These are phyloP conservation scores for Trichoderma sp. DNA, from an alignment of 2,329 filamentous ascomycete species.

Conservation along the genomic window DNA sequence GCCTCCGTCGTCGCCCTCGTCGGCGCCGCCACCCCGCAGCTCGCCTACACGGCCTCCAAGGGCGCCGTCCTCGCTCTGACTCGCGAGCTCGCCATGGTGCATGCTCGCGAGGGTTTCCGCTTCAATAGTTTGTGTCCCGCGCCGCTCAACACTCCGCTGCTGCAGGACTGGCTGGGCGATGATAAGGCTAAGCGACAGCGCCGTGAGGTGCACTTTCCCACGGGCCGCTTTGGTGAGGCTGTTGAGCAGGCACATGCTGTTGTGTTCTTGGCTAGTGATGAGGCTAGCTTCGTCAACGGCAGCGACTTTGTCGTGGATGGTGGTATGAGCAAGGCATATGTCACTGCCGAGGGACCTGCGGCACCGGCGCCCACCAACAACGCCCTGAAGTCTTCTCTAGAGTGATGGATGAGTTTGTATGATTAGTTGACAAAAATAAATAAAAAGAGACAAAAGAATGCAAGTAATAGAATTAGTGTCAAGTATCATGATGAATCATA, in stretches of 20 bases:
- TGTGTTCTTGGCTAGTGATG: slow-evolving; percentile 81
- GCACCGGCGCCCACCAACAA: slow-evolving; percentile 57
- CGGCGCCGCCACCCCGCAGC: slow-evolving; percentile 80
- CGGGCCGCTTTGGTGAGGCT: slow-evolving; percentile 87
- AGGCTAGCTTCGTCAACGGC: slow-evolving; percentile 86
- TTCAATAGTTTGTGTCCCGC: slow-evolving; percentile 92
- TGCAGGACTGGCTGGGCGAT: slow-evolving; percentile 92
- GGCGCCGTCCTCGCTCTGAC: slow-evolving; percentile 89
- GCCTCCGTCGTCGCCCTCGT: slow-evolving; percentile 85
- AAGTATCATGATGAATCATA: background rate
- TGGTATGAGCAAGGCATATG: slow-evolving; percentile 91
- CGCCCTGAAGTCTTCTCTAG: slow-evolving; percentile 49
- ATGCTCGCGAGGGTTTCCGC: slow-evolving; percentile 81
- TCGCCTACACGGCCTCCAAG: slow-evolving; percentile 92
- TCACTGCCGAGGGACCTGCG: slow-evolving; percentile 61
- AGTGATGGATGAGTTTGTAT: slow-evolving; percentile 21
- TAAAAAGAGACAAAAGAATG: background rate
- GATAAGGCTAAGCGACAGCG: slow-evolving; percentile 77
- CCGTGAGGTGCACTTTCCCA: slow-evolving; percentile 86
- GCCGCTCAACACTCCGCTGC: slow-evolving; percentile 84
- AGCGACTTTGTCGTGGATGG: slow-evolving; percentile 94
- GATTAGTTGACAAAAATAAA: background rate
- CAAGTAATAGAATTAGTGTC: background rate
- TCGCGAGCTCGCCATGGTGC: slow-evolving; percentile 85
- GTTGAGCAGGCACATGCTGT: slow-evolving; percentile 90